Base-by-base conservation (phyloP, 208 protist genomes). In the Acanthamoeba castellanii region DNA sequence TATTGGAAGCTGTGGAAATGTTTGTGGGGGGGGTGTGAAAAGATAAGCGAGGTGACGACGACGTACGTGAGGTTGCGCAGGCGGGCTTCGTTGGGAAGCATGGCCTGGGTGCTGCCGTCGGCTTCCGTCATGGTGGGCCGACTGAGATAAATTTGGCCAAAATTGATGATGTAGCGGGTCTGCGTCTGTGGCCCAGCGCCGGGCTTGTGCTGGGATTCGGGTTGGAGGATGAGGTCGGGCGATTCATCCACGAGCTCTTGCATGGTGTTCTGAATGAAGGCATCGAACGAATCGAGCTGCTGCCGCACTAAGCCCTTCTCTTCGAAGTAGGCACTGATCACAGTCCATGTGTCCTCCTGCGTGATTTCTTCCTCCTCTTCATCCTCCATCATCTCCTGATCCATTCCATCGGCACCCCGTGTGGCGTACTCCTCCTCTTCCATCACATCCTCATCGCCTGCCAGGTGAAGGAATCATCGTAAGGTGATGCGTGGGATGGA, bases 231-330 rank as follows among this genome's bases (percentile, higher is more conserved):
- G 34, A 99, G 97, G 37, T 92, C 59, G 14, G 96, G 94, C 30
- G 87, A 90, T 45, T 99, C 97, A 47, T 98, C 95, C 3, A 99
- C 95, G 16, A 99, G 92, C 61, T 98, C 97, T 92, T 98, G 98
- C 64, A 99, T 97, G n/a, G 95, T 97, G 34, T 96, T 78, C 34
- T 94, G 20, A 61, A 99, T 97, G 94, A 99, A 99, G 81, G 99
- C 97, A 96, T 99, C 99, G 97, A 99, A 99, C 37, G 99, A 99
- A 95, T 99, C 99, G 11, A 99, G 97, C 98, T 99, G 99, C 97
- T 99, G 99, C 93, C 98, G 98, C 47, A 99, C 99, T 11, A 99
- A 98, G 27, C 99, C 99, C 96, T 99, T 99, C 93, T 99, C 97
- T 20, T 99, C 96, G 94, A 99, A 99, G 95, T 99, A 99, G n/a